Conservation (phyloP, 805 yeast genomes). For the Metschnikowia drakensbergensis region DNA sequence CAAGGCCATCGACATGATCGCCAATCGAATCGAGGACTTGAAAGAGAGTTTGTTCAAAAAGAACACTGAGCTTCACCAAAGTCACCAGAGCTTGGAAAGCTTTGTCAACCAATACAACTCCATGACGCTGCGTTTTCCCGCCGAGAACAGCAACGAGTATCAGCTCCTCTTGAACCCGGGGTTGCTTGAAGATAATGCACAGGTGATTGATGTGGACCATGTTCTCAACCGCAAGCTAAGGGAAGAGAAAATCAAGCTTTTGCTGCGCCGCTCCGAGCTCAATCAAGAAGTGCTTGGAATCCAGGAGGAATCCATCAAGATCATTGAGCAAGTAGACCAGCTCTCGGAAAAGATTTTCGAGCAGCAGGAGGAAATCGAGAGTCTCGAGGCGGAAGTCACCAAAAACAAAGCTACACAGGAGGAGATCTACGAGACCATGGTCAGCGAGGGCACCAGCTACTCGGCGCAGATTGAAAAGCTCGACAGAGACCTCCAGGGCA, state of each 20-base stretch:
- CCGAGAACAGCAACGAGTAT: conserved; percentile 26
- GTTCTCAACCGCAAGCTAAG: conserved; percentile 44
- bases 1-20: conserved; percentile 45
- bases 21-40: conserved; percentile 43
- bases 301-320: conserved; percentile 54
- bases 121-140: conserved; percentile 45
- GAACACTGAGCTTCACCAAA: conserved; percentile 46
- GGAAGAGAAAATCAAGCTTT: conserved; percentile 41
- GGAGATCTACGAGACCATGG: conserved; percentile 51
- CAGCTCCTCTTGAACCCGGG: conserved; percentile 35
- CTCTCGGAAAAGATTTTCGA: conserved; percentile 53
- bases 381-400: conserved; percentile 52
- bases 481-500: conserved; percentile 52
- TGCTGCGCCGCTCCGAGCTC: conserved; percentile 31
- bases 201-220: conserved; percentile 25
- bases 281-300: conserved; percentile 42
- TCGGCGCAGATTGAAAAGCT: conserved; percentile 63
- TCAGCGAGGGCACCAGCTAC: conserved; percentile 48
- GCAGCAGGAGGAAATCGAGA: conserved; percentile 53
- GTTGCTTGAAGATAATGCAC: conserved; percentile 9
- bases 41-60: conserved; percentile 45
- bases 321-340: conserved; percentile 58
- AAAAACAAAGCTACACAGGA: conserved; percentile 52
- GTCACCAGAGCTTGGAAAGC: conserved; percentile 49
- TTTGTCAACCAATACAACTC: conserved; percentile 56